Base-by-base conservation (phyloP, 2,329 filamentous ascomycete species). In the Purpureocillium lavendulum region DNA sequence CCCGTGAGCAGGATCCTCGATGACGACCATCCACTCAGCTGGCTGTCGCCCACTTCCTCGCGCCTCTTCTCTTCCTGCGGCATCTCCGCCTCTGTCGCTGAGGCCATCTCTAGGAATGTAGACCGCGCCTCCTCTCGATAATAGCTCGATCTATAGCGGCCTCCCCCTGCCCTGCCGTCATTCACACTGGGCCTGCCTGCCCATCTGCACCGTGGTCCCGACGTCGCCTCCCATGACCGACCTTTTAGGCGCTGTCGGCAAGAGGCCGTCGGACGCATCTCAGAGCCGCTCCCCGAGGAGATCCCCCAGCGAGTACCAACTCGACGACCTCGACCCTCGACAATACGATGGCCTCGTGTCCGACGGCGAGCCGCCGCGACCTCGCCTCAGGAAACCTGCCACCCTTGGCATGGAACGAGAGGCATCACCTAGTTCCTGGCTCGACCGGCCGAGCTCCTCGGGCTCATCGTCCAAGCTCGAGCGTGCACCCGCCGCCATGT, bases 321-420 rank as follows among this genome's bases (percentile, higher is more conserved):
- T 67, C n/a, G 54, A 63, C 26, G 53, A 62, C 30, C 58, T 67
- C 8, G 55, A 61, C n/a, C 62, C 64, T 10, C 53, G 52, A 30
- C 58, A 58, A 6, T 54, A 61, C 30, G 53, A 56, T n/a, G 42
- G 45, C 30, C 41, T 16, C 11, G 37, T 41, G 12, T 37, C 46
- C 18, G 48, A 54, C 15, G 49, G 50, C 5, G 44, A 49, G 21
- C 39, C 50, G 18, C 45, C 47, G 6, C 51, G 36, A 24, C 45
- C 47, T 21, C 48, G 54, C 35, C 41, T 53, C 7, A 45, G 46
- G 30, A 49, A 49, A 28, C 41, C 45, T 10, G 37, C 36, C 2
- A 42, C 50, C 10, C 33, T 40, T 3, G 30, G 14, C 7, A 41
- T 38, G 30, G 36, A 33, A 13, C 39, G 36, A 18, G 44, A 36